These are phyloP conservation scores for Suillus occidentalis DNA, from an alignment of 768 basidiomycete species.

Conservation along the genomic window DNA sequence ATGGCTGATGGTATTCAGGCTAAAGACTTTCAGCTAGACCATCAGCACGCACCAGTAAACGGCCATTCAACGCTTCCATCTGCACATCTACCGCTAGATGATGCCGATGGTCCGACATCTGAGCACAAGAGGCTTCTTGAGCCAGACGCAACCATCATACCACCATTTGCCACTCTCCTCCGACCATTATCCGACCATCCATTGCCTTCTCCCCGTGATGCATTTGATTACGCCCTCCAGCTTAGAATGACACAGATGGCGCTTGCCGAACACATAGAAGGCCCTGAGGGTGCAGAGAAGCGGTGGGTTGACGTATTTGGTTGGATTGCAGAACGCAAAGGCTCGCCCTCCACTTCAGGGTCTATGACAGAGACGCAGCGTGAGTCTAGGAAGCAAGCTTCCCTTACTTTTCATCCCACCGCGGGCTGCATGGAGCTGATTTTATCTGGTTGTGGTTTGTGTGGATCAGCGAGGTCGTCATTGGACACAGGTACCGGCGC, in stretches of 20 bases:
- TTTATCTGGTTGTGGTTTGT: constrained; percentile 4
- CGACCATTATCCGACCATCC: constrained; percentile 48
- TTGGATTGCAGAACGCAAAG: constrained; percentile 74
- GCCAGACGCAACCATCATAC: constrained; percentile 31
- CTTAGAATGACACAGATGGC: constrained; percentile 84
- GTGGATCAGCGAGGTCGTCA: constrained; percentile 29
- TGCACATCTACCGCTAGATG: background rate
- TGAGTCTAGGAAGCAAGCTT: constrained; percentile 14
- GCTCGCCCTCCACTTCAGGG: constrained; percentile 12
- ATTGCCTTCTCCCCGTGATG: constrained; percentile 49
- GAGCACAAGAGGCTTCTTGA: constrained; percentile 28
- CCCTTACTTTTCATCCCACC: background rate
- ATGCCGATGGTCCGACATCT: background rate
- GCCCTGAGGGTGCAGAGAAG: constrained; percentile 77
- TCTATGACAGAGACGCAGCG: constrained; percentile 24
- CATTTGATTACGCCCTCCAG: constrained; percentile 79
- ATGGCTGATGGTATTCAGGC: background rate
- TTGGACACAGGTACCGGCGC: constrained; percentile 24
- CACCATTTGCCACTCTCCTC: constrained; percentile 44
- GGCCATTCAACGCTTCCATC: background rate
- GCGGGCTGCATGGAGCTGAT: constrained; percentile 5
- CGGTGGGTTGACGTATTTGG: constrained; percentile 84
- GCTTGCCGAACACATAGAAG: constrained; percentile 79
- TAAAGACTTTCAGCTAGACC: constrained; percentile 19
- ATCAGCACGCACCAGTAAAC: background rate